Percentiles rank a stretch among this genome's conserved stretches.
Conservation (phyloP, 2,329 filamentous ascomycete genomes). For the Botrytis deweyae region DNA sequence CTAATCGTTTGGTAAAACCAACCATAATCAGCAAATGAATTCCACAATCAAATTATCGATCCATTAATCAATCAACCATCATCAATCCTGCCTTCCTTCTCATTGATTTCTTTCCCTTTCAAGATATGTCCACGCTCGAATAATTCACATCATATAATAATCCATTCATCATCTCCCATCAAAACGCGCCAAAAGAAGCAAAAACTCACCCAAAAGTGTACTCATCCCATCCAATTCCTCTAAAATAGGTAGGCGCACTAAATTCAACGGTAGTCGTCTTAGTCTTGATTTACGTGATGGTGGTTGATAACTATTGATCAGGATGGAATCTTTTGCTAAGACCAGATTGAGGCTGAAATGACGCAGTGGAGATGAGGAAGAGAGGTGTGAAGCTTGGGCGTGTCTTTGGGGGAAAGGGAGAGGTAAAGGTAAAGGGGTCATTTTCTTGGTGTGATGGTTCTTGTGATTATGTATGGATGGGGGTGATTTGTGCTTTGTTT, state of each 20-base stretch:
- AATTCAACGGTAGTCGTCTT: not conserved
- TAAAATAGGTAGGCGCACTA: not conserved
- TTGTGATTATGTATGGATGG: not conserved
- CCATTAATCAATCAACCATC: not conserved
- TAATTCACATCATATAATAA: not conserved
- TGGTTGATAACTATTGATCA: conserved; percentile 7
- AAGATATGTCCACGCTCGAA: not conserved
- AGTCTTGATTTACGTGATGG: not conserved
- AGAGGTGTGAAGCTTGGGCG: not conserved
- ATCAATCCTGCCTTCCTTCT: not conserved
- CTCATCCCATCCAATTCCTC: conserved; percentile 11
- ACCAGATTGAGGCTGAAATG: conserved; percentile 7
- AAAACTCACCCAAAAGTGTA: conserved; percentile 18
- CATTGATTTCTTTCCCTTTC: not conserved
- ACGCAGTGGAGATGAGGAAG: not conserved
- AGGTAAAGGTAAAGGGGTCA: not conserved
- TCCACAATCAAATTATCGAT: too few species aligned
- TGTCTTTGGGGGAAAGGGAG: not conserved
- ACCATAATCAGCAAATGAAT: conserved; percentile 10
- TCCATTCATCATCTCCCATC: not conserved
- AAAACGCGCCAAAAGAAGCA: not conserved
- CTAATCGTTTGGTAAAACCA: conserved; percentile 4
- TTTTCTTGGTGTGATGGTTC: not conserved
- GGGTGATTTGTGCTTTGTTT: not conserved
- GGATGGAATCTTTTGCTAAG: not conserved